A percentile compares a stretch with the other conserved stretches of the same genome.
phyloP scores from a whole-genome alignment of 2,329 filamentous ascomycete genomes.

The Cercospora janseana region DNA sequence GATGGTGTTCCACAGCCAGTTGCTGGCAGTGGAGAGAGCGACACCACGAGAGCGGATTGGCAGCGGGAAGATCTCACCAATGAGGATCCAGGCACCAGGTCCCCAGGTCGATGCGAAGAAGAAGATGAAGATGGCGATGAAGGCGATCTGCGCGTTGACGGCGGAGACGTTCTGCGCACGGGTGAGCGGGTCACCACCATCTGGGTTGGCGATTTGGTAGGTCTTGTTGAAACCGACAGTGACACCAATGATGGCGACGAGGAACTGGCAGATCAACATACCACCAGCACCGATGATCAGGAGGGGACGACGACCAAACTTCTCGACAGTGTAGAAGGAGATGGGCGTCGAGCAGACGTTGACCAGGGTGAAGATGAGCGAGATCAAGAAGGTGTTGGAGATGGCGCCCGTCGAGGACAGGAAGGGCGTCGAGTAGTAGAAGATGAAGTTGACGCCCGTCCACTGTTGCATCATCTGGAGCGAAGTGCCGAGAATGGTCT shows the following conservation, averaged over 20 bases:
- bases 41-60: slow-evolving; percentile 87
- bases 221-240: slow-evolving; percentile 41
- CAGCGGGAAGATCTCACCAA: slow-evolving; percentile 87
- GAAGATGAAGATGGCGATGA: slow-evolving; percentile 91
- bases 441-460: slow-evolving; percentile 92
- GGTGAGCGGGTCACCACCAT: slow-evolving; percentile 43
- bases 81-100: slow-evolving; percentile 68
- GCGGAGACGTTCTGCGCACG: slow-evolving; percentile 47
- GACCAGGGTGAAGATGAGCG: slow-evolving; percentile 80
- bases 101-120: slow-evolving; percentile 91
- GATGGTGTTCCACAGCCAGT: slow-evolving; percentile 71
- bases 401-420: slow-evolving; percentile 76
- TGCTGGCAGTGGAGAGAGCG: slow-evolving; percentile 79
- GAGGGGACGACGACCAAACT: slow-evolving; percentile 73
- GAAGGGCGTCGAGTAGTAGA: slow-evolving; percentile 73
- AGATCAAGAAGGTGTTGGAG: slow-evolving; percentile 75
- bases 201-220: slow-evolving; percentile 16
- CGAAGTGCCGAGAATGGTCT: slow-evolving; percentile 48
- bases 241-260: slow-evolving; percentile 68
- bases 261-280: slow-evolving; percentile 84
- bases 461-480: slow-evolving; percentile 55
- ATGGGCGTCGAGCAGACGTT: slow-evolving; percentile 83
- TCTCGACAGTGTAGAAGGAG: slow-evolving; percentile 84
- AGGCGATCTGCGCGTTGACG: slow-evolving; percentile 70
- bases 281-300: slow-evolving; percentile 75